Percentiles rank a stretch among this genome's conserved stretches.
These are phyloP conservation scores for Sophora flavescens DNA, from an alignment of 306 rosid species.

Conservation along the genomic window DNA sequence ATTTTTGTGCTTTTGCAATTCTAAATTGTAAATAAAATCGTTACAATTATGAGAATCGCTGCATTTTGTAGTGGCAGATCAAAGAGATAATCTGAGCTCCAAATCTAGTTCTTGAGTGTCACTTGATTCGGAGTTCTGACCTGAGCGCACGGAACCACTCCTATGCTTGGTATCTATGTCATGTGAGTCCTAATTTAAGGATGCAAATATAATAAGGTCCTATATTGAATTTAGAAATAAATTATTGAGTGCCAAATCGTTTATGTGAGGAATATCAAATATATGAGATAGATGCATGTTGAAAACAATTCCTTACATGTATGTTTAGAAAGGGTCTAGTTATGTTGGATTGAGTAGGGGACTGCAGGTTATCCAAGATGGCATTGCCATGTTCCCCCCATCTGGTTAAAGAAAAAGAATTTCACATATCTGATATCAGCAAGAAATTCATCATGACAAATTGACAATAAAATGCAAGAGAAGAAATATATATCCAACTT, in stretches of 20 bases:
- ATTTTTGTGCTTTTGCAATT: constrained; percentile 24
- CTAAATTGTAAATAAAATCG: constrained; percentile 20
- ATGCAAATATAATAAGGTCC: not conserved
- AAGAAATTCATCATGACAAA: constrained; percentile 16
- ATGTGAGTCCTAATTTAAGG: constrained; percentile 60
- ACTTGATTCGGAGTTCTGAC: constrained; percentile 81
- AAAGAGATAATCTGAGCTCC: constrained; percentile 90
- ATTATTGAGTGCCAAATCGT: not conserved
- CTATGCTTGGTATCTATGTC: constrained; percentile 51
- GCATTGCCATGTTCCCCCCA: constrained; percentile 76
- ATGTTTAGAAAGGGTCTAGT: constrained; percentile 71
- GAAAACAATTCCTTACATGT: constrained; percentile 40
- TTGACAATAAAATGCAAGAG: not conserved
- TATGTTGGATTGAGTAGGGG: constrained; percentile 65
- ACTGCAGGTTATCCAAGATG: constrained; percentile 60
- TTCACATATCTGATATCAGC: constrained; percentile 35
- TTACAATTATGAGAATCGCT: constrained; percentile 15
- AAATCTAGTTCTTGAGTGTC: constrained; percentile 84
- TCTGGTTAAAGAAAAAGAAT: constrained; percentile 50
- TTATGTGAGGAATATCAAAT: not conserved
- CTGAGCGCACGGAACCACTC: constrained; percentile 66
- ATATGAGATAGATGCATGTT: not conserved
- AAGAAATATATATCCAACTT: not conserved
- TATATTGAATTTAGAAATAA: not conserved
- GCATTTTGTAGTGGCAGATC: constrained; percentile 25